Conservation (phyloP, 208 protist genomes). For the Vickermania ingenoplastis region DNA sequence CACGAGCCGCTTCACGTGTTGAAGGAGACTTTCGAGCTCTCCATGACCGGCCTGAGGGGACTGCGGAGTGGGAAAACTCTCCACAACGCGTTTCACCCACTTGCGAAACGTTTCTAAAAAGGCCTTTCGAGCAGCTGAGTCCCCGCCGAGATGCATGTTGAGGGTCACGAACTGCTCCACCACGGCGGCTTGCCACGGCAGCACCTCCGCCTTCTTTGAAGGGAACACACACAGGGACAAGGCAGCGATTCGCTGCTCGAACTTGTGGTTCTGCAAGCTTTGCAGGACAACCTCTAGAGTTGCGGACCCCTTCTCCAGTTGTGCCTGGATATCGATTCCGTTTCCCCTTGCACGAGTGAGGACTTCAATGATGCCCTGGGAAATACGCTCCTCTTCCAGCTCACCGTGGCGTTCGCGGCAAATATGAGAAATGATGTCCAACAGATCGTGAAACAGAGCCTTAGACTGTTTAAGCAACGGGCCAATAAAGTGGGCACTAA, state of each 20-base stretch:
- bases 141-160: conserved; percentile 77
- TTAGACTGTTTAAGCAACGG: conserved; percentile 52
- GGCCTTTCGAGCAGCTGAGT: conserved; percentile 56
- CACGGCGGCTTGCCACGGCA: conserved; percentile 47
- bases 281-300: conserved; percentile 29
- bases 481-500: conserved; percentile 66
- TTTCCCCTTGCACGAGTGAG: conserved; percentile 42
- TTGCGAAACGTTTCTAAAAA: conserved; percentile 58
- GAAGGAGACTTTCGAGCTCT: conserved; percentile 8
- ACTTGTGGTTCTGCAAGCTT: conserved; percentile 32
- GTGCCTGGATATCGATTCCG: conserved; percentile 48
- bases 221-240: conserved; percentile 57
- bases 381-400: conserved; percentile 15
- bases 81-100: conserved; percentile 53
- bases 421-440: conserved; percentile 17
- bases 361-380: conserved; percentile 71
- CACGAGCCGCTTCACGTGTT: conserved; percentile 29
- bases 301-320: conserved; percentile 23
- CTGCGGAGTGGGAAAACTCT: conserved; percentile 17
- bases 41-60: neutral
- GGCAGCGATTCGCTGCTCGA: conserved; percentile 57
- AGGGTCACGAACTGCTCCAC: conserved; percentile 68
- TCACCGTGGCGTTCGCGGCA: conserved; percentile 6
- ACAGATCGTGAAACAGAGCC: neutral
- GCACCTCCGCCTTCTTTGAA: conserved; percentile 43